Conservation (phyloP, 371 early-diverging fungal species). For the Lichtheimia hyalospora region DNA sequence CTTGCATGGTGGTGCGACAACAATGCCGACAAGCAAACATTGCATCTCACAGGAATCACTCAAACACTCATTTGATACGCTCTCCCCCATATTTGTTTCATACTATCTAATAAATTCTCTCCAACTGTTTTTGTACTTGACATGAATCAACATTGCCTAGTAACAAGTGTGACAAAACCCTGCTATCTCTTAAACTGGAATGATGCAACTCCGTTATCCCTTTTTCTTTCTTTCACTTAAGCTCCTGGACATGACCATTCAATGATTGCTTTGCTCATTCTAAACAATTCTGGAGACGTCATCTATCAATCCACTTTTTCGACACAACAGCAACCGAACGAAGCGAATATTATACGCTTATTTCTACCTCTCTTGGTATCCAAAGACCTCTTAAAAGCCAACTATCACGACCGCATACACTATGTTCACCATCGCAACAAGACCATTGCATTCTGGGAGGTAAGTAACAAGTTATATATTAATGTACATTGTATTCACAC, state of each 20-base stretch:
- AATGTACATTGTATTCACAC: not conserved
- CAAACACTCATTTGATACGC: not conserved
- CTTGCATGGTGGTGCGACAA: slow-evolving; percentile 8
- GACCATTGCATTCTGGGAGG: slow-evolving; percentile 45
- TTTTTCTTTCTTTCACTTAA: slow-evolving; percentile 7
- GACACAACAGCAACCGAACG: slow-evolving; percentile 11
- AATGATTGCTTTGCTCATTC: slow-evolving; percentile 41
- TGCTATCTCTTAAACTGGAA: too few species aligned
- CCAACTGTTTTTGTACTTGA: too few species aligned
- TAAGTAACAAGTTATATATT: slow-evolving; percentile 9
- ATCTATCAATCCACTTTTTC: slow-evolving; percentile 31
- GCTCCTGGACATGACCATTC: slow-evolving; percentile 14
- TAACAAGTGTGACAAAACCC: too few species aligned
- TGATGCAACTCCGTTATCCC: slow-evolving; percentile 2
- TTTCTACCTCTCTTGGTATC: slow-evolving; percentile 44
- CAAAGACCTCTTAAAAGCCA: slow-evolving; percentile 46
- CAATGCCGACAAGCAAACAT: slow-evolving; percentile 2
- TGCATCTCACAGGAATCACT: slow-evolving; percentile 1
- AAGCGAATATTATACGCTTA: slow-evolving; percentile 29
- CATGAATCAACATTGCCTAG: too few species aligned
- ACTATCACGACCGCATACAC: slow-evolving; percentile 37
- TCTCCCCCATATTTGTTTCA: too few species aligned
- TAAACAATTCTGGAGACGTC: slow-evolving; percentile 40
- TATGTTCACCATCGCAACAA: slow-evolving; percentile 33
- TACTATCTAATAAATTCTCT: too few species aligned